Percentiles rank a stretch among this genome's conserved stretches.
Conservation (phyloP, 208 protist genomes). For the Acanthamoeba triangularis region DNA sequence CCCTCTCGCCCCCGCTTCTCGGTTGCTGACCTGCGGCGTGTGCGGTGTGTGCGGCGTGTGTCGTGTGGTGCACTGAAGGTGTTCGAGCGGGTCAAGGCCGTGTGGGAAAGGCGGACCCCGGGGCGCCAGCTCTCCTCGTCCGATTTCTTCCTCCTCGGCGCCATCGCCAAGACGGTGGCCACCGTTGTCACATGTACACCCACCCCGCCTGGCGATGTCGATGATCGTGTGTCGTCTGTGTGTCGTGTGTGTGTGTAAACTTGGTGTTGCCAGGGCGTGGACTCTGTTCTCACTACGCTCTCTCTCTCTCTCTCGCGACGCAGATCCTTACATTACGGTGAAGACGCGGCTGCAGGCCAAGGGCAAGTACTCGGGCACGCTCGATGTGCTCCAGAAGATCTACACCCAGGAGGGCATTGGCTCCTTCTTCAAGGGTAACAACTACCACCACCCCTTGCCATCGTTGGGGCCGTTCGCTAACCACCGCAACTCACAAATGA, state of each 20-base stretch:
- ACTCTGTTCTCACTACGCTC: background rate
- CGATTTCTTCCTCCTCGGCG: conserved; percentile 72
- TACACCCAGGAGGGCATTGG: conserved; percentile 62
- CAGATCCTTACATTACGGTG: conserved; percentile 76
- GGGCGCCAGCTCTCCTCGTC: background rate
- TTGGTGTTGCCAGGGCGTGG: too few species aligned
- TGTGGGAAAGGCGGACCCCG: conserved; percentile 42
- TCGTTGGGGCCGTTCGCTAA: background rate
- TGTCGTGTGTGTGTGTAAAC: background rate
- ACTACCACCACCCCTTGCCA: background rate
- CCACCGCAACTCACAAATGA: background rate
- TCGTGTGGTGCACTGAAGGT: background rate
- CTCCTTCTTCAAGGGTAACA: conserved; percentile 74
- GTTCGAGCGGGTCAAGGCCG: conserved; percentile 38
- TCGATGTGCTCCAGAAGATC: conserved; percentile 72
- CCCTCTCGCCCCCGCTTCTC: background rate
- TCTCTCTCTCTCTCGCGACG: background rate
- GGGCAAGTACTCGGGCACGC: conserved; percentile 70
- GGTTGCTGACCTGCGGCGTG: background rate
- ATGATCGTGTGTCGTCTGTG: background rate
- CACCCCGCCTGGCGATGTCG: background rate
- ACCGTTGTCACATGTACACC: conserved; percentile 71
- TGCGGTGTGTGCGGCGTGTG: background rate
- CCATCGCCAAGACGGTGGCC: conserved; percentile 74
- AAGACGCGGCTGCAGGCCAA: conserved; percentile 74